Evolutionary conservation across 495 filamentous ascomycete species (phyloP).

Genomic region (Neurospora sp.): DNA sequence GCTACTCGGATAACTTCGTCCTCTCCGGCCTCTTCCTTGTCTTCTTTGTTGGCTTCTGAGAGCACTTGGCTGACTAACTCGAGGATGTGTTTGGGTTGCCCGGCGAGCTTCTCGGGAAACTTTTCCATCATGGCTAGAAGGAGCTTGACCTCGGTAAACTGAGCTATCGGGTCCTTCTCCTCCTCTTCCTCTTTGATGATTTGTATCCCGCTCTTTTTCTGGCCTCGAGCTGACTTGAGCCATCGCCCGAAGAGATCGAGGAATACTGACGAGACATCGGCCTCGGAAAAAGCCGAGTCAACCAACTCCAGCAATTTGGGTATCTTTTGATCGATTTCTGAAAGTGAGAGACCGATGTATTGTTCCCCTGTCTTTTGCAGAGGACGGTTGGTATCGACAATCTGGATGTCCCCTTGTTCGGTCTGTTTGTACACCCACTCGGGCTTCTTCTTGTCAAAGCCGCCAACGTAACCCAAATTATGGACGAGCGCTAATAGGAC

Average conservation of each 20-base stretch:
- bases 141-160: slow-evolving; percentile 51
- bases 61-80: slow-evolving; percentile 52
- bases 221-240: slow-evolving; percentile 31
- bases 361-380: neutral
- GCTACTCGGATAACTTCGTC: slow-evolving; percentile 48
- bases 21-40: slow-evolving; percentile 10
- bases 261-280: slow-evolving; percentile 52
- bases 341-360: slow-evolving; percentile 1
- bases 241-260: slow-evolving; percentile 53
- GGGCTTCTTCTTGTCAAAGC: slow-evolving; percentile 11
- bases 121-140: slow-evolving; percentile 57
- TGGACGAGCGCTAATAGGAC: slow-evolving; percentile 29
- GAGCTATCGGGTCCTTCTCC: slow-evolving; percentile 31
- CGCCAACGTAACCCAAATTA: slow-evolving; percentile 33
- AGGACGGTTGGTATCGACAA: slow-evolving; percentile 10
- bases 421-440: slow-evolving; percentile 29
- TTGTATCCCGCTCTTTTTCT: slow-evolving; percentile 3
- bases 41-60: slow-evolving; percentile 11
- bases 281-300: slow-evolving; percentile 40
- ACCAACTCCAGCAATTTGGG: slow-evolving; percentile 47
- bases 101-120: slow-evolving; percentile 57
- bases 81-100: slow-evolving; percentile 50
- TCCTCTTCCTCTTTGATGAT: slow-evolving; percentile 24
- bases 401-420: slow-evolving; percentile 18
- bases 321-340: slow-evolving; percentile 38